phyloP scores from a whole-genome alignment of 1,284 basidiomycete genomes.

The Meripilus lineatus region DNA sequence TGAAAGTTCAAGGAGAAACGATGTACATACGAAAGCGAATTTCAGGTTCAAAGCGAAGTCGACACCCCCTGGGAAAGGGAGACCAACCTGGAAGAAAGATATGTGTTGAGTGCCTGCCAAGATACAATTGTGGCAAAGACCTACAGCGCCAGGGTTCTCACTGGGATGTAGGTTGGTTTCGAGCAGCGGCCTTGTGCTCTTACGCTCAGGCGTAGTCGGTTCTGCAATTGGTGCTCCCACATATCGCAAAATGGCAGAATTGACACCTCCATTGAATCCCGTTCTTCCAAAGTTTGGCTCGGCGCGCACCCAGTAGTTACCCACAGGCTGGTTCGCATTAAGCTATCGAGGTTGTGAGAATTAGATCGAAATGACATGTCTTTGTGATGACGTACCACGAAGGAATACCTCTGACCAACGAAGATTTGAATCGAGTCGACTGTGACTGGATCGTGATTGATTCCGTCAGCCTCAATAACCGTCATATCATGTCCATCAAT shows the following conservation, averaged over 20 bases:
- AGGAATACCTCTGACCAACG: conserved; percentile 32
- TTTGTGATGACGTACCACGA: conserved; percentile 16
- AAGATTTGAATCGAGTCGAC: conserved; percentile 34
- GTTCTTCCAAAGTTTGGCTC: conserved; percentile 25
- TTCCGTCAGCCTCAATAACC: conserved; percentile 32
- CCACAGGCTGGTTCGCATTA: conserved; percentile 29
- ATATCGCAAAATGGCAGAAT: conserved; percentile 31
- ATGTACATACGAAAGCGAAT: conserved; percentile 16
- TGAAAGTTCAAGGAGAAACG: neutral
- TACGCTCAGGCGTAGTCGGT: conserved; percentile 23
- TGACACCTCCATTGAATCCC: conserved; percentile 27
- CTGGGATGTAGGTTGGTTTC: conserved; percentile 24
- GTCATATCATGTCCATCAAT: conserved; percentile 31
- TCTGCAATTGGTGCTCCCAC: conserved; percentile 33
- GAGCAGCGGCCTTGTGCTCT: conserved; percentile 16
- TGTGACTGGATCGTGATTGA: conserved; percentile 22
- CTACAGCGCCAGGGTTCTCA: conserved; percentile 11
- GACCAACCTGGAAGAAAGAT: conserved; percentile 25
- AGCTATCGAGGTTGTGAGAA: conserved; percentile 13
- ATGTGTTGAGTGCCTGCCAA: too few relatives aligned
- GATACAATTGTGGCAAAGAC: neutral
- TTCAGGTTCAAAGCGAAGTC: conserved; percentile 24
- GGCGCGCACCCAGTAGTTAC: conserved; percentile 41
- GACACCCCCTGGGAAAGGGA: conserved; percentile 20
- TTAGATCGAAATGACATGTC: neutral